These are phyloP conservation scores for Chenopodium album DNA, from an alignment of 148 eudicot genomes.

Conservation along the genomic window DNA sequence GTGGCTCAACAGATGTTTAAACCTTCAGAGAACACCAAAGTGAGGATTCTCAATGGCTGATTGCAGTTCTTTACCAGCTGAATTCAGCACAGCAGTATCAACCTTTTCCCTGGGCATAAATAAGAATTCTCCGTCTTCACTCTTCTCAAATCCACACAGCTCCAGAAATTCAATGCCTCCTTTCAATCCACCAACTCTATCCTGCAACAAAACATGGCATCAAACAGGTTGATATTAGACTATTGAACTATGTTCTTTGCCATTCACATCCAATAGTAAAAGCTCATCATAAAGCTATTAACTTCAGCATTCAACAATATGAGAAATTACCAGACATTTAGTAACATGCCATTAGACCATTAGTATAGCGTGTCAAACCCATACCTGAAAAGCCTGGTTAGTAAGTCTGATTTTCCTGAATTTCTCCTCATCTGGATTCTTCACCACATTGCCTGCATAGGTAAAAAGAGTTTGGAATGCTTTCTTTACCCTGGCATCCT, in stretches of 20 bases:
- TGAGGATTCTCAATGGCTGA: slow-evolving; percentile 91
- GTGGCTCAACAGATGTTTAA: neutral
- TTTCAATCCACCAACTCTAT: slow-evolving; percentile 81
- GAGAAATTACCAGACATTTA: neutral
- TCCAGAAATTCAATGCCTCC: slow-evolving; percentile 95
- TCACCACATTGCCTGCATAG: slow-evolving; percentile 78
- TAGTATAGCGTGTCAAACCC: neutral
- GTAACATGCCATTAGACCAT: neutral
- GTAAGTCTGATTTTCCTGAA: slow-evolving; percentile 85
- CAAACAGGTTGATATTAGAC: neutral
- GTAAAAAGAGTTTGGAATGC: slow-evolving; percentile 95
- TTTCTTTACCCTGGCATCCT: slow-evolving; percentile 83
- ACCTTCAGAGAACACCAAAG: slow-evolving; percentile 75
- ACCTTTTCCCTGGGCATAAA: slow-evolving; percentile 76
- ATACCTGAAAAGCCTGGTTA: slow-evolving; percentile 90
- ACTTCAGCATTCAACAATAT: neutral
- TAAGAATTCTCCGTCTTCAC: slow-evolving; percentile 84
- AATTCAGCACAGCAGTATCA: slow-evolving; percentile 61
- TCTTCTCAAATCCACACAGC: slow-evolving; percentile 86
- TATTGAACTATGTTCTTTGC: neutral
- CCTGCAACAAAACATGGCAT: slow-evolving; percentile 40
- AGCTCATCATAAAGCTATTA: neutral
- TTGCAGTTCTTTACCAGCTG: slow-evolving; percentile 87
- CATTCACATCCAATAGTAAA: neutral
- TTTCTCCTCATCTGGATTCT: slow-evolving; percentile 92